These are phyloP conservation scores for Malbranchea cinnamomea DNA, from an alignment of 2,329 filamentous ascomycete genomes.

Conservation along the genomic window DNA sequence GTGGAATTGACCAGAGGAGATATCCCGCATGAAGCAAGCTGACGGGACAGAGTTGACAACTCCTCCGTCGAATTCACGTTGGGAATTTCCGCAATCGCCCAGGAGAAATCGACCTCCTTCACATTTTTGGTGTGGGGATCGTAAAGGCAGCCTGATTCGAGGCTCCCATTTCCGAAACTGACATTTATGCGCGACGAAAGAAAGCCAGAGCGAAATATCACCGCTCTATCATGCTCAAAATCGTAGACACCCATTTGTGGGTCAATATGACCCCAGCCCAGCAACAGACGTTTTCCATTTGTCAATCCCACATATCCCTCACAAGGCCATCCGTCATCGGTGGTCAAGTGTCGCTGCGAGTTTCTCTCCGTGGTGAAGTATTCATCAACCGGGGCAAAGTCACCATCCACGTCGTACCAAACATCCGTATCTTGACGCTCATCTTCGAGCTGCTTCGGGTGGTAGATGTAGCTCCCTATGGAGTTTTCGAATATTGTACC, in stretches of 20 bases:
- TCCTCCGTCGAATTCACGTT: constrained; percentile 15
- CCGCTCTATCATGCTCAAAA: constrained; percentile 32
- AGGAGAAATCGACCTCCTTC: constrained; percentile 37
- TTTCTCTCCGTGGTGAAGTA: constrained; percentile 36
- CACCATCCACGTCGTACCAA: constrained; percentile 36
- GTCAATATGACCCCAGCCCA: constrained; percentile 42
- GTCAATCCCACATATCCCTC: constrained; percentile 42
- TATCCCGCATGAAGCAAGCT: constrained; percentile 42
- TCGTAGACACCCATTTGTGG: constrained; percentile 43
- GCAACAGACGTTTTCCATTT: constrained; percentile 37
- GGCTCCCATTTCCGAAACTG: constrained; percentile 17
- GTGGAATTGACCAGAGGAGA: constrained; percentile 44
- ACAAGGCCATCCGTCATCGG: constrained; percentile 49
- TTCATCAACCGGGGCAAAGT: constrained; percentile 32
- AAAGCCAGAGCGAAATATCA: constrained; percentile 37
- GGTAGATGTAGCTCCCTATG: constrained; percentile 39
- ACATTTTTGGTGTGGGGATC: constrained; percentile 26
- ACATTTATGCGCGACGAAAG: constrained; percentile 26
- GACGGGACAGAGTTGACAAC: constrained; percentile 21
- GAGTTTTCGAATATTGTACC: constrained; percentile 34
- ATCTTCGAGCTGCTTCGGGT: constrained; percentile 31
- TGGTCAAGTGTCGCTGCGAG: constrained; percentile 26
- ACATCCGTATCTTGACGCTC: constrained; percentile 43
- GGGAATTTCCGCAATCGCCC: constrained; percentile 28
- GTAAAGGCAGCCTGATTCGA: constrained; percentile 42